phyloP scores from a whole-genome alignment of 169 alveolate genomes.

The Cryptosporidium tyzzeri region DNA sequence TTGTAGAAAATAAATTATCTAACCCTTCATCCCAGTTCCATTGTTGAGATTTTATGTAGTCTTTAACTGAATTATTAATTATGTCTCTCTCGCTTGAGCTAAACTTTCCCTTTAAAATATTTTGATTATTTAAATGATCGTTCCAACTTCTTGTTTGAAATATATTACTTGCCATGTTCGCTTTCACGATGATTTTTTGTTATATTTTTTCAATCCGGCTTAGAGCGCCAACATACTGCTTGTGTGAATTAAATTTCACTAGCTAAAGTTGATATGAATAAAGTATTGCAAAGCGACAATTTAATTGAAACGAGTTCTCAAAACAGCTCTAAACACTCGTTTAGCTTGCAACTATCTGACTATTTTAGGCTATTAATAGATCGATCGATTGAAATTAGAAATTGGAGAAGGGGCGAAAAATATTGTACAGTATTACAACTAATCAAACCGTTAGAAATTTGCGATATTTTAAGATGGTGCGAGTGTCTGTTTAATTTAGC shows the following conservation, averaged over 20 bases:
- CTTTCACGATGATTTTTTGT: neutral
- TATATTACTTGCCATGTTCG: conserved; percentile 5
- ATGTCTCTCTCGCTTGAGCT: conserved; percentile 62
- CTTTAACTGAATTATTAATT: conserved; percentile 12
- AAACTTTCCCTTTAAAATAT: conserved; percentile 55
- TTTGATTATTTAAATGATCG: conserved; percentile 63
- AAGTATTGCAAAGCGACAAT: neutral
- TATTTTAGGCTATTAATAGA: conserved; percentile 36
- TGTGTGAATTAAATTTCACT: conserved; percentile 13
- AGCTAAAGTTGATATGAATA: conserved; percentile 8
- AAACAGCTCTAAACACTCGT: neutral
- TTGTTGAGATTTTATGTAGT: conserved; percentile 42
- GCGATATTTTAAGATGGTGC: conserved; percentile 50
- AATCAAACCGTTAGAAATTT: conserved; percentile 3
- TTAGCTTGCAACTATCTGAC: conserved; percentile 1
- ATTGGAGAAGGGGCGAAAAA: conserved; percentile 71
- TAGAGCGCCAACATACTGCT: neutral
- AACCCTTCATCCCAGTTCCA: conserved; percentile 72
- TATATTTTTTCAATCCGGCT: neutral
- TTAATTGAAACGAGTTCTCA: neutral
- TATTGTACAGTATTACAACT: conserved; percentile 50
- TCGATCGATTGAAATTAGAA: conserved; percentile 59
- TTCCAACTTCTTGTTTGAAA: conserved; percentile 44
- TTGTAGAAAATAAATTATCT: conserved; percentile 40
- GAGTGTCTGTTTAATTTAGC: conserved; percentile 32